These are phyloP conservation scores for Murraya koenigii DNA, from an alignment of 345 rosid species.

Conservation along the genomic window DNA sequence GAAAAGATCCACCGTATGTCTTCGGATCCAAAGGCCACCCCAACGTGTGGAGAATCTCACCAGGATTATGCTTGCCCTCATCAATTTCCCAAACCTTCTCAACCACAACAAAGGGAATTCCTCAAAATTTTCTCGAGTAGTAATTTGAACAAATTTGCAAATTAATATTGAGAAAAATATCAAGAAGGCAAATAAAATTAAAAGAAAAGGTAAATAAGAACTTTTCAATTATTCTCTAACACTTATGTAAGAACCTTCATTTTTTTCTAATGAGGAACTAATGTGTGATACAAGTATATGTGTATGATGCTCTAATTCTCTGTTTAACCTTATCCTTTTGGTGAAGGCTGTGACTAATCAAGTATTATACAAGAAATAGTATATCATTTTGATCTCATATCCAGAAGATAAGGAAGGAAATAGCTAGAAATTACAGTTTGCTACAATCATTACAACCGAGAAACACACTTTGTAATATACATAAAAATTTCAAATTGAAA, in stretches of 20 bases:
- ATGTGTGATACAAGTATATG: too few species aligned
- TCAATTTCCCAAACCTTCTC: conserved; percentile 93
- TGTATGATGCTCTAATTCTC: too few species aligned
- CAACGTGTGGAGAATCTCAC: conserved; percentile 76
- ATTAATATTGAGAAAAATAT: background rate
- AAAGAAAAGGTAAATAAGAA: background rate
- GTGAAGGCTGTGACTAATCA: too few species aligned
- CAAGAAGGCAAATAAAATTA: background rate
- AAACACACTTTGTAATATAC: background rate
- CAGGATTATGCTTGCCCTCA: conserved; percentile 80
- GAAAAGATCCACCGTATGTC: conserved; percentile 95
- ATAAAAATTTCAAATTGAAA: background rate
- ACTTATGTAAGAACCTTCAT: background rate
- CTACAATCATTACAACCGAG: background rate
- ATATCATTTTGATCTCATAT: background rate
- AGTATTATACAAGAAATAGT: too few species aligned
- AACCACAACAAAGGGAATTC: conserved; percentile 14
- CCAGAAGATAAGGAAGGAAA: too few species aligned
- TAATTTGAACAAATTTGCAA: background rate
- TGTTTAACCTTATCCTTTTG: too few species aligned
- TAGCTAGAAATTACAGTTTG: background rate
- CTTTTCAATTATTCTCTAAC: background rate
- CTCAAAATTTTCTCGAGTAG: background rate
- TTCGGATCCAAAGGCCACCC: conserved; percentile 93
- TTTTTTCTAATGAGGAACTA: background rate